phyloP scores from a whole-genome alignment of 306 rosid species.

The Fagus sylvatica region DNA sequence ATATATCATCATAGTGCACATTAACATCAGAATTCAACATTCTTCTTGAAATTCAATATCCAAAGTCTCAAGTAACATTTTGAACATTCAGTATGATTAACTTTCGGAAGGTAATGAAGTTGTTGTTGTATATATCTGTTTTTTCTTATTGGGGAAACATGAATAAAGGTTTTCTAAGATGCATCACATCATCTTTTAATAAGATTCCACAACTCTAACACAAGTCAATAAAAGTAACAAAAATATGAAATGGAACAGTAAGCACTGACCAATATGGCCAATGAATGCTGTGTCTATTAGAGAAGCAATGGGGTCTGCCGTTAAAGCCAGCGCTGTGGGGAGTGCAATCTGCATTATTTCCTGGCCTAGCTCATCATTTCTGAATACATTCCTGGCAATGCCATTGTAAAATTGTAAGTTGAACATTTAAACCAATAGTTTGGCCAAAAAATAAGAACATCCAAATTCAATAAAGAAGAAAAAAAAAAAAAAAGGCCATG shows the following conservation, averaged over 20 bases:
- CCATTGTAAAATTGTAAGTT: not conserved
- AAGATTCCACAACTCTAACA: not conserved
- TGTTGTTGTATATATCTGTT: no score
- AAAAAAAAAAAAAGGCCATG: not conserved
- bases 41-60: no score
- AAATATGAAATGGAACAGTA: constrained; percentile 7
- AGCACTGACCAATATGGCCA: constrained; percentile 69
- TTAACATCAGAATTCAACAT: no score
- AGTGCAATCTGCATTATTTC: constrained; percentile 83
- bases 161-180: not conserved
- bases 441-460: not conserved
- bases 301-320: constrained; percentile 95
- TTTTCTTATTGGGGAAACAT: no score
- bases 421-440: not conserved
- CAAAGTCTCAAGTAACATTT: no score
- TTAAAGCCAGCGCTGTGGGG: constrained; percentile 87
- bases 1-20: no score
- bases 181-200: not conserved
- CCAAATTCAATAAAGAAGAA: not conserved
- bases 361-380: constrained; percentile 60
- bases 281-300: constrained; percentile 90
- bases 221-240: not conserved
- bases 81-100: no score
- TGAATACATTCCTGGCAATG: constrained; percentile 28
- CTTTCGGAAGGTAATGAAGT: no score